Conservation (phyloP, 108 stramenopile genomes). For the Halocafeteria seosinensis region DNA sequence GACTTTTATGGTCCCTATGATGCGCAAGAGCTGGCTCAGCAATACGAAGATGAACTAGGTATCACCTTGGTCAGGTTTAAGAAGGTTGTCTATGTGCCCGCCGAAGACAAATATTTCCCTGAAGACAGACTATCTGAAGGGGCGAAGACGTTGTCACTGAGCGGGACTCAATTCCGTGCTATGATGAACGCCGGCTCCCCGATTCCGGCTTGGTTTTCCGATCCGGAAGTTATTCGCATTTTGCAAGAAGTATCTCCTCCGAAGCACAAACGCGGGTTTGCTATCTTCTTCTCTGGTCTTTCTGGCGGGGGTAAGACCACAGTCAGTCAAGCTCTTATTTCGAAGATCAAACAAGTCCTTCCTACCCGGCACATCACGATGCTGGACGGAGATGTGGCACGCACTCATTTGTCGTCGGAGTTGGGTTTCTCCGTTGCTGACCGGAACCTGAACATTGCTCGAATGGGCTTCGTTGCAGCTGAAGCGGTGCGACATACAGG, state of each 20-base stretch:
- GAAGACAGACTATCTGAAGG: constrained; percentile 80
- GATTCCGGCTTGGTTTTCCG: constrained; percentile 99
- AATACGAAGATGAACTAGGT: constrained; percentile 61
- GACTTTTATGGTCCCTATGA: constrained; percentile 99
- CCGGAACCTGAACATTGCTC: constrained; percentile 3
- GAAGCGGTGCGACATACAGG: neutral
- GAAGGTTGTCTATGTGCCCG: constrained; percentile 90
- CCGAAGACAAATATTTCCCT: constrained; percentile 79
- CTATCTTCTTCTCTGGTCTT: neutral
- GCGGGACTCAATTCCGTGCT: constrained; percentile 95
- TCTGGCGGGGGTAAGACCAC: constrained; percentile 1
- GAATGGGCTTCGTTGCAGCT: neutral
- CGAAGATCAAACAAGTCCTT: neutral
- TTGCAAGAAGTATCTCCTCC: constrained; percentile 43
- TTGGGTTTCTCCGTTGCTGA: neutral
- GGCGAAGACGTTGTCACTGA: constrained; percentile 63
- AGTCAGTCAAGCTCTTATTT: neutral
- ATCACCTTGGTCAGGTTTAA: constrained; percentile 75
- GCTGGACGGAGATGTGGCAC: constrained; percentile 5
- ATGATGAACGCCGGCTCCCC: constrained; percentile 94
- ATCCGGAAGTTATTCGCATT: constrained; percentile 81
- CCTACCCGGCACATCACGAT: constrained; percentile 3
- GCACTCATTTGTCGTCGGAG: constrained; percentile 1
- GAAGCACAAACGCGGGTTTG: neutral
- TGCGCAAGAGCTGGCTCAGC: constrained; percentile 80